A percentile compares a stretch with the other conserved stretches of the same genome.
phyloP scores from a whole-genome alignment of 2,329 filamentous ascomycete genomes.

The Rhynchosporium agropyri region DNA sequence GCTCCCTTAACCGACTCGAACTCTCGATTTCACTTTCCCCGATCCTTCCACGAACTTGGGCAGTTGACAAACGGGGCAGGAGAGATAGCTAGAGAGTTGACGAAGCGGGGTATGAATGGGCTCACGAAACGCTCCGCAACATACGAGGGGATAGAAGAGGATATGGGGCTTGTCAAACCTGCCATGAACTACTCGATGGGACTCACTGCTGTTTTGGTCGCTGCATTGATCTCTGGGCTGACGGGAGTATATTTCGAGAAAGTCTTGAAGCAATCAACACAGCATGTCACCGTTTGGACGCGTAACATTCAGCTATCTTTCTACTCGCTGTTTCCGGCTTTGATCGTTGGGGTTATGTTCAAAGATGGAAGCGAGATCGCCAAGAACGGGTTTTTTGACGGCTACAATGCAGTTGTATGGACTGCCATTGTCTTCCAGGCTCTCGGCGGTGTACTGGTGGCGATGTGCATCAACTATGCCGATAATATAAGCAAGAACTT shows the following conservation, averaged over 20 bases:
- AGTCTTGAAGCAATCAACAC: constrained; percentile 81
- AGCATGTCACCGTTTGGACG: constrained; percentile 81
- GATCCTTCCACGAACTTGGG: constrained; percentile 76
- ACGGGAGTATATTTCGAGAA: constrained; percentile 91
- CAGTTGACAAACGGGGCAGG: constrained; percentile 58
- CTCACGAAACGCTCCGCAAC: constrained; percentile 74
- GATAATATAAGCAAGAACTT: constrained; percentile 95
- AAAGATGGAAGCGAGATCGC: constrained; percentile 84
- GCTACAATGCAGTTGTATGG: constrained; percentile 94
- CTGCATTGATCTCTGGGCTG: constrained; percentile 79
- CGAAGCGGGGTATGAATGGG: constrained; percentile 50
- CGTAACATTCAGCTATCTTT: constrained; percentile 93
- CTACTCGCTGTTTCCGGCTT: constrained; percentile 87
- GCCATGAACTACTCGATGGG: constrained; percentile 79
- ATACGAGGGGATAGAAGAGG: constrained; percentile 82
- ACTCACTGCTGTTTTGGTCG: constrained; percentile 73
- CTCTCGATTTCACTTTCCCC: constrained; percentile 66
- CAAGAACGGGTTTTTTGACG: constrained; percentile 87
- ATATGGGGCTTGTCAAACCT: constrained; percentile 52
- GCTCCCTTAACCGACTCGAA: constrained; percentile 64
- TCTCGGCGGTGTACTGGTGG: constrained; percentile 79
- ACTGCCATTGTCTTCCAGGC: constrained; percentile 81
- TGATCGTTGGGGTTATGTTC: constrained; percentile 83
- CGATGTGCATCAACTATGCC: constrained; percentile 78
- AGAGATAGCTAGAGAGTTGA: constrained; percentile 54